Conservation (phyloP, 257 asterid species). For the Solanum lycopersicoides region DNA sequence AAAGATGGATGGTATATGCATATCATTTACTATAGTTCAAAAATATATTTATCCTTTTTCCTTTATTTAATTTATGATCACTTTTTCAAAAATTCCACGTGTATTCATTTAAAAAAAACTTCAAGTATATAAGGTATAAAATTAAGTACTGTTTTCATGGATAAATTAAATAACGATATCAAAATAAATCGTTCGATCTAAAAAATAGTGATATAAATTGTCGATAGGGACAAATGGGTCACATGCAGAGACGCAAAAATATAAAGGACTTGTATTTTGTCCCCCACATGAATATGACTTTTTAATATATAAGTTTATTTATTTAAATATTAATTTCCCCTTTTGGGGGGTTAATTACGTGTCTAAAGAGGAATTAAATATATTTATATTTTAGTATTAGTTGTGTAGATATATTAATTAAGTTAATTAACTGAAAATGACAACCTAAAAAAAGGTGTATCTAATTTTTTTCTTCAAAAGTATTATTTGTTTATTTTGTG, state of each 20-base stretch:
- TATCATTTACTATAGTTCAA: accelerated
- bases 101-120: too few species aligned
- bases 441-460: neutral
- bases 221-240: neutral
- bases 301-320: neutral
- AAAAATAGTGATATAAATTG: neutral
- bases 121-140: too few species aligned
- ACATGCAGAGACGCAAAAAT: neutral
- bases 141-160: too few species aligned
- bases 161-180: too few species aligned
- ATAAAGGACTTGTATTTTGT: neutral
- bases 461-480: neutral
- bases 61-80: too few species aligned
- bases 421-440: neutral
- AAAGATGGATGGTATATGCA: accelerated
- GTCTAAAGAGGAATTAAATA: neutral
- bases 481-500: neutral
- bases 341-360: neutral
- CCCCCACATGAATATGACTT: neutral
- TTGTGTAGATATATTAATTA: neutral
- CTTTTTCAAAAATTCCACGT: too few species aligned
- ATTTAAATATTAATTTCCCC: neutral
- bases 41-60: too few species aligned
- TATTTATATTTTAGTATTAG: neutral
- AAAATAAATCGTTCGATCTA: neutral